Base-by-base conservation (phyloP, 768 basidiomycete species). In the Lanmaoa rubissima region DNA sequence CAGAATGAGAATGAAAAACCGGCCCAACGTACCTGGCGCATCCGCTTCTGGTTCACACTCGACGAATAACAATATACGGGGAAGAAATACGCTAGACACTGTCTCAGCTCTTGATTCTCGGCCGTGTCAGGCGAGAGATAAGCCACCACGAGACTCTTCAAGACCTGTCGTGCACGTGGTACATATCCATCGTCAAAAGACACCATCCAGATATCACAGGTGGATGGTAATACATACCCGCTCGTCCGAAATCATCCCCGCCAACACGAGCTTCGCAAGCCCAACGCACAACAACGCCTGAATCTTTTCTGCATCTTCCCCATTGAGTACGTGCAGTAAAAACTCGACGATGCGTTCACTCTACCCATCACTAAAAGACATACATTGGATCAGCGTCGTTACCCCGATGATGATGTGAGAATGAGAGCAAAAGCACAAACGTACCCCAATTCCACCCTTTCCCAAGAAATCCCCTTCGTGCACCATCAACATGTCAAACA, bases 121-220 rank as follows among this genome's bases (percentile, higher is more conserved):
- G 75, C 79, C 3, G 92, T 96, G 52, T 87, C 82, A 1, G 92
- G 91, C 0, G 89, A 90, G 48, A 97, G 78, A 70, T 90, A 98
- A 6, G 82, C 76, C 24, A 82, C 65, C 14, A 81, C 77, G 9
- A 84, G 75, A 45, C 77, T 73, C 59, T 78, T 73, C 21, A 84
- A 66, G 4, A 83, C 75, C 80, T 84, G 41, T 46, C 14, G 16
- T 10, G 34, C 14, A 16, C 28, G 24, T n/a, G 16, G 12, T 5
- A 44, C 3, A 26, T 13, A 13, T 7, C 3, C 24, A 2, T 24
- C 26, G 21, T 61, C 26, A 62, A 42, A 35, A 51, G 48, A 36
- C 16, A 38, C 24, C 16, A 13, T 2, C 46, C 7, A 4, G 36
- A n/a, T 26, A 26, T 38, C 16, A 21, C 6, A 24, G n/a, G 17